Evolutionary conservation across 129 eudicot species (phyloP), one percentile per base, ranked within the genome.

Genomic region (Saussurea involucrata): DNA sequence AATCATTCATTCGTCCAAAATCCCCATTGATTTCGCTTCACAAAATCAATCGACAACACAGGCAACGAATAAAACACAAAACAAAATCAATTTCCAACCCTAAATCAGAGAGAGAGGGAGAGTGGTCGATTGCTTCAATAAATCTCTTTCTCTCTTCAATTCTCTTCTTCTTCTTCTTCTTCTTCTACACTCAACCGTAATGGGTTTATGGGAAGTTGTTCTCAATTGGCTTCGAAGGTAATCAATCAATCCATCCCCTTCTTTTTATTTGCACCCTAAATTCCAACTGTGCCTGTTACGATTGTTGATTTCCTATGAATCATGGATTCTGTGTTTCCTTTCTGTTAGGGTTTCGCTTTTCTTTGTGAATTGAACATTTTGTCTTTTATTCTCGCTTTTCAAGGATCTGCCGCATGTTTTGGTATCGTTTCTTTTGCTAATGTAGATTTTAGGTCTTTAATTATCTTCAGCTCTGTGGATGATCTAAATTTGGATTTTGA

Each of bases 201-300:
- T 68, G 72, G 53, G 72, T 68, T 68, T 68, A 18, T 68, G 72
- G 72, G 72, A 68, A 20, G 72, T 40, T 68, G 28, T 68, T 33
- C 72, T 68, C 55, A 68, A 68, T 68, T 68, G 72, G 72, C 72
- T 68, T 68, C 72, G 72, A 34, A 68, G 72, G 72, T 68, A 68
- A 68, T 34, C 72, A 6, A 32, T 68, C 27, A 1, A 18, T 17
- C 55, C 28, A 2, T 17, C 8, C 8, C 22, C 1, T 6, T 13
- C 9, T 33, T 0, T 12, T 12, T 24, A 34, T 34, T 33, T 12
- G 34, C 24, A 13, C 28, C 55, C 72, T 68, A 68, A 34, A 18
- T 31, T 3, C 64, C 4, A n/a, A 21, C 11, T 57, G n/a, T n/a
- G n/a, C n/a, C n/a, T n/a, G n/a, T n/a, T n/a, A n/a, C 21, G 0